Evolutionary conservation across 768 basidiomycete genomes (phyloP).

Genomic region (Podaxis mareebaensis): DNA sequence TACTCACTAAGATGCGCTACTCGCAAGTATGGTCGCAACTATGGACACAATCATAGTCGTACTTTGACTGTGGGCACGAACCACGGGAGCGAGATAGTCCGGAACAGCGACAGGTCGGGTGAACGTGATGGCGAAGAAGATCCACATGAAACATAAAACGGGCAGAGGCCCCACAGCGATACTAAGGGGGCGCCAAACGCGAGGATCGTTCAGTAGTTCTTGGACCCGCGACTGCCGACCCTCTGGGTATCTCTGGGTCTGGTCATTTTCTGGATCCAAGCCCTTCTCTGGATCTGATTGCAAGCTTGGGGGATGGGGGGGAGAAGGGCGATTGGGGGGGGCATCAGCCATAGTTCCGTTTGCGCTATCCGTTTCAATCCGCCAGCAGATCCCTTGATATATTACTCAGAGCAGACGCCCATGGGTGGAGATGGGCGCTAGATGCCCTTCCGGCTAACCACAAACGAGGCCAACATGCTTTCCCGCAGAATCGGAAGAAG

Average conservation of each 20-base stretch:
- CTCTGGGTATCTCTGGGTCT: background rate
- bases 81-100: background rate
- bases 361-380: background rate
- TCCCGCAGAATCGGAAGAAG: background rate
- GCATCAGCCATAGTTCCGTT: background rate
- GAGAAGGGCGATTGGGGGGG: background rate
- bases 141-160: background rate
- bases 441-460: background rate
- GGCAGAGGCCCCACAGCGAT: background rate
- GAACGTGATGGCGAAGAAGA: conserved; percentile 2
- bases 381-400: background rate
- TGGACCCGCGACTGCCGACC: background rate
- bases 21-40: background rate
- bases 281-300: background rate
- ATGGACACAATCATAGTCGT: conserved; percentile 6
- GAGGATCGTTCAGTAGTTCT: background rate
- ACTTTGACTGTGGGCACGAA: background rate
- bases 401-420: background rate
- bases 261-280: background rate
- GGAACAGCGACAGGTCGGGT: background rate
- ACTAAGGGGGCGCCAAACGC: background rate
- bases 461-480: background rate
- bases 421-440: background rate
- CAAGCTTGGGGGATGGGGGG: background rate
- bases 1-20: background rate